Base-by-base conservation (phyloP, 768 basidiomycete species). In the Serendipita sp. region DNA sequence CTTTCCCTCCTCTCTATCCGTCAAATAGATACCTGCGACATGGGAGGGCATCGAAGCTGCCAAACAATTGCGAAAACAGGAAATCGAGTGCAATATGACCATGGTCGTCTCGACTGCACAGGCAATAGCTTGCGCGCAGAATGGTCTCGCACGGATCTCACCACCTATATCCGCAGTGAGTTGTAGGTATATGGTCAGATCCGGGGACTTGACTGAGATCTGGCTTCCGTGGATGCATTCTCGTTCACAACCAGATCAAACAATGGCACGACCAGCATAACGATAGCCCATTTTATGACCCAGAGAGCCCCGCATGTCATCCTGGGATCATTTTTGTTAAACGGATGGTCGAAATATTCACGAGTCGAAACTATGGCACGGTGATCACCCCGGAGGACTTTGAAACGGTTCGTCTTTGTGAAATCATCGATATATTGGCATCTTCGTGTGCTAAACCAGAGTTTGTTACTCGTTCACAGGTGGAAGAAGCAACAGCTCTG, bases 31-130 rank as follows among this genome's bases (percentile, higher is more conserved):
- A 4, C 53, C 53, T n/a, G 53, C 53, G 24, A 58, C 53, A n/a
- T 58, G 53, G 53, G 53, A 58, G 17, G 53, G 53, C 9, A 58
- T 58, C 33, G 26, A 58, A 34, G 53, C 53, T 9, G 53, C 53
- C 24, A 58, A 33, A 33, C 5, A 34, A 28, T 31, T 58, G n/a
- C 20, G 33, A 34, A 58, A 33, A 24, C 26, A 24, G 11, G 53
- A 34, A n/a, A 58, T 58, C 3, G 24, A 33, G 17, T 58, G 24
- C n/a, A 24, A 33, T 20, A 58, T 58, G 53, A 24, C 24, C 9
- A 24, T 58, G 24, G 53, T 58, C 53, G 20, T 26, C 30, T 26
- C 53, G 17, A 34, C 33, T 11, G 30, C 53, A n/a, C 53, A 58
- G 30, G 53, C 53, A 34, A 33, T 58, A 31, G 53, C 53, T 4